A percentile compares a stretch with the other conserved stretches of the same genome.
Evolutionary conservation across 202 grass and related monocot species (phyloP).

Genomic region (Panicum virgatum): DNA sequence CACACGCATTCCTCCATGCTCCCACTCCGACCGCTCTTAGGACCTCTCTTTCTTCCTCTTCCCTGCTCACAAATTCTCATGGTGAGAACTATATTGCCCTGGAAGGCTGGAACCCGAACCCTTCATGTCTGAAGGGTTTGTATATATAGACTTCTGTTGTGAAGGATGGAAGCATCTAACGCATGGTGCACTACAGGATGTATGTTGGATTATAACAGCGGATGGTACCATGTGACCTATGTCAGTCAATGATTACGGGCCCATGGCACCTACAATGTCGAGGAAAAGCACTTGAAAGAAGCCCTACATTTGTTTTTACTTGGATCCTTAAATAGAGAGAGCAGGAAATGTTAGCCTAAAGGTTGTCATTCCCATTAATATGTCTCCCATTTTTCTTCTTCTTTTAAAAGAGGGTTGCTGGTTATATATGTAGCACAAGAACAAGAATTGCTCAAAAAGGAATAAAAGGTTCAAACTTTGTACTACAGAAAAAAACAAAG

Average conservation of each 20-base stretch:
- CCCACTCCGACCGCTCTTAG: conserved; percentile 31
- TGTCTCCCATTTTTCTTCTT: background rate
- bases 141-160: background rate
- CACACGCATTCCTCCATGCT: conserved; percentile 28
- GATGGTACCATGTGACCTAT: background rate
- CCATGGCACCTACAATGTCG: background rate
- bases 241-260: background rate
- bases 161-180: background rate
- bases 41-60: conserved; percentile 37
- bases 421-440: background rate
- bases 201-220: background rate
- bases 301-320: too few species aligned
- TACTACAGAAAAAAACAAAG: background rate
- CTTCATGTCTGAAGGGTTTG: background rate
- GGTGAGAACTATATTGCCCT: background rate
- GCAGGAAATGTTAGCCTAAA: background rate
- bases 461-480: background rate
- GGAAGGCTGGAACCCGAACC: too few species aligned
- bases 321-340: background rate
- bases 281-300: background rate
- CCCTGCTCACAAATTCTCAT: background rate
- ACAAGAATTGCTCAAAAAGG: background rate
- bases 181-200: background rate
- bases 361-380: background rate
- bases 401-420: background rate